phyloP scores from a whole-genome alignment of 2,329 filamentous ascomycete species.

The Beauveria pseudobassiana region DNA sequence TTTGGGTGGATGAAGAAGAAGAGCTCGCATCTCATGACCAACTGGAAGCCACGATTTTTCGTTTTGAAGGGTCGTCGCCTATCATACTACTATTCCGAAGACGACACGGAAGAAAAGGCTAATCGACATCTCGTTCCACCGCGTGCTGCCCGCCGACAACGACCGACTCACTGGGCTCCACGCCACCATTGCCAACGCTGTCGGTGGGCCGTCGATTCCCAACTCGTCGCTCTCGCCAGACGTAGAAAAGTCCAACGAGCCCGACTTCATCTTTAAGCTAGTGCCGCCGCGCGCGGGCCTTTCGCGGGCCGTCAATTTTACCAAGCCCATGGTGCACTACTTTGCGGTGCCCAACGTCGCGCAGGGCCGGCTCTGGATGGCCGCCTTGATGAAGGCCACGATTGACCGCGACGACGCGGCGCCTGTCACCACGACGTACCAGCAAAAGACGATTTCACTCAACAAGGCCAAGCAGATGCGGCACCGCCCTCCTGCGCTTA shows the following conservation, averaged over 20 bases:
- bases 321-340: constrained; percentile 93
- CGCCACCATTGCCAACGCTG: constrained; percentile 85
- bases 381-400: constrained; percentile 95
- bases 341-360: constrained; percentile 90
- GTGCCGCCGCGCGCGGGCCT: constrained; percentile 82
- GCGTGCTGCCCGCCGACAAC: constrained; percentile 88
- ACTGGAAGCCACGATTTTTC: constrained; percentile 96
- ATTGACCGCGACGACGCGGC: constrained; percentile 84
- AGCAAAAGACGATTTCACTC: constrained; percentile 92
- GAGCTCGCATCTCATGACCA: constrained; percentile 90
- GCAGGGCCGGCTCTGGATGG: constrained; percentile 94
- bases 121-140: constrained; percentile 96
- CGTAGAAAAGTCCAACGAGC: constrained; percentile 35
- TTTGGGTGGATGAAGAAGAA: constrained; percentile 99
- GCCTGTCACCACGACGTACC: constrained; percentile 83
- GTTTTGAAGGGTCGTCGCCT: constrained; percentile 84
- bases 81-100: constrained; percentile 93
- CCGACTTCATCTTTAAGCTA: constrained; percentile 97
- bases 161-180: constrained; percentile 86
- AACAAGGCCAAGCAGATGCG: constrained; percentile 81
- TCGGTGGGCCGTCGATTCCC: constrained; percentile 30
- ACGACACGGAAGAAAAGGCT: constrained; percentile 89
- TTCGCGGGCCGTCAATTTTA: constrained; percentile 90
- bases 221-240: constrained; percentile 51
- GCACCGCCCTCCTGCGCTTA: constrained; percentile 81